Conservation (phyloP, 495 filamentous ascomycete species). For the Neurospora tetraspora region DNA sequence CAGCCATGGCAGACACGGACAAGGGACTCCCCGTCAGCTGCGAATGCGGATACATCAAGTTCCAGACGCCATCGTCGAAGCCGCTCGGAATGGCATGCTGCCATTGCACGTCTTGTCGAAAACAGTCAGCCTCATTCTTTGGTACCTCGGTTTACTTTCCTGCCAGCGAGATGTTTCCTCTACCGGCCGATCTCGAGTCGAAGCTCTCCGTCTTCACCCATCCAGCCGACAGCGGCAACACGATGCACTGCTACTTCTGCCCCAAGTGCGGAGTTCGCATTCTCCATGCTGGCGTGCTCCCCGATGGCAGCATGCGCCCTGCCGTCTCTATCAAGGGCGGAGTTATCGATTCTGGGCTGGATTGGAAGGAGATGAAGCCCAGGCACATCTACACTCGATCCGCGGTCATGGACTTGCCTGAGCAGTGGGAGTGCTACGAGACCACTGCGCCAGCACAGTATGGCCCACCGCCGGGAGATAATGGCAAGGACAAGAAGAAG, state of each 20-base stretch:
- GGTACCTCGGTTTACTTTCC: slow-evolving; percentile 39
- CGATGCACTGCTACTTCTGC: slow-evolving; percentile 37
- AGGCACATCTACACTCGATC: not conserved
- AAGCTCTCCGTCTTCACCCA: slow-evolving; percentile 28
- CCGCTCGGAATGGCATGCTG: slow-evolving; percentile 40
- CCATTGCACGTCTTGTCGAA: slow-evolving; percentile 48
- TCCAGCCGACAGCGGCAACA: slow-evolving; percentile 28
- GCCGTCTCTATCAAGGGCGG: slow-evolving; percentile 39
- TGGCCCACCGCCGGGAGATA: not conserved
- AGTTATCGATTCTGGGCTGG: slow-evolving; percentile 28
- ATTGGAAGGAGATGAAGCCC: slow-evolving; percentile 7
- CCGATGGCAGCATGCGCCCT: slow-evolving; percentile 19
- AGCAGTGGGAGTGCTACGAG: not conserved
- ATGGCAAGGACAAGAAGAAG: not conserved
- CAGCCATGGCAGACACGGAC: not conserved
- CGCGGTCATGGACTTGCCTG: not conserved
- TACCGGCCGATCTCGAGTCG: slow-evolving; percentile 19
- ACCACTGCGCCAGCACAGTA: not conserved
- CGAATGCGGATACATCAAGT: slow-evolving; percentile 40
- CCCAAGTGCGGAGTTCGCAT: slow-evolving; percentile 36
- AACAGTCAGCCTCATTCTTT: slow-evolving; percentile 46
- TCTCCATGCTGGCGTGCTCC: slow-evolving; percentile 27
- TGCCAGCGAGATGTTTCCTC: slow-evolving; percentile 33
- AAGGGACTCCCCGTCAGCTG: slow-evolving; percentile 29
- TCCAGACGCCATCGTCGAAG: slow-evolving; percentile 30